Evolutionary conservation across 805 yeast species (phyloP).

Genomic region (Ogataea philodendri): DNA sequence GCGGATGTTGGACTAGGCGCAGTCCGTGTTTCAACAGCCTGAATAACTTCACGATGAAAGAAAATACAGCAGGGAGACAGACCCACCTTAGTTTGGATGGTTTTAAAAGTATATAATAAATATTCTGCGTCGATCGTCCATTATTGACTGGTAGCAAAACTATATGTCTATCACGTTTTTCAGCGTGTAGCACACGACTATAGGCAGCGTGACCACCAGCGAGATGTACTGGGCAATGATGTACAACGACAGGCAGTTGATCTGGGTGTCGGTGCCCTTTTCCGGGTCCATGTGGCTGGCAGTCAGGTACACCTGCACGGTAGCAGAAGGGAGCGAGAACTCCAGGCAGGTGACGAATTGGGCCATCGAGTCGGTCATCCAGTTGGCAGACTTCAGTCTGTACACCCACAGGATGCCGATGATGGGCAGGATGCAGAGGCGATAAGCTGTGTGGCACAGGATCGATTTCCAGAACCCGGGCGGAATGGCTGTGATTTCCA

Average conservation of each 20-base stretch:
- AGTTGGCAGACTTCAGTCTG: constrained; percentile 45
- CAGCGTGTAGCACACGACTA: constrained; percentile 46
- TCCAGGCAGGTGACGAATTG: constrained; percentile 46
- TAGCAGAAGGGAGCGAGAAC: constrained; percentile 55
- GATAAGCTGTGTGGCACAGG: constrained; percentile 38
- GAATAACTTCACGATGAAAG: constrained; percentile 19
- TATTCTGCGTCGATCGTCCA: constrained; percentile 15
- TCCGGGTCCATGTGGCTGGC: constrained; percentile 54
- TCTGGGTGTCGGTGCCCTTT: constrained; percentile 42
- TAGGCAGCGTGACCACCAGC: constrained; percentile 47
- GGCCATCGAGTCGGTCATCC: constrained; percentile 44
- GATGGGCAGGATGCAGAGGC: constrained; percentile 49
- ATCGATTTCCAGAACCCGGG: constrained; percentile 59
- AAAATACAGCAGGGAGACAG: constrained; percentile 2
- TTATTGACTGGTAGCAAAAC: constrained; percentile 1
- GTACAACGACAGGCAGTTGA: constrained; percentile 55
- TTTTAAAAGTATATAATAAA: constrained; percentile 1
- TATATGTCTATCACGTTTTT: constrained; percentile 29
- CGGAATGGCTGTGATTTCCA: constrained; percentile 45
- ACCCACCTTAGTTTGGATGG: not conserved
- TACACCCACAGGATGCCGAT: constrained; percentile 51
- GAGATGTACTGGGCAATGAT: constrained; percentile 48
- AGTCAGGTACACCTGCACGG: constrained; percentile 57
- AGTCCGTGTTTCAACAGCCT: constrained; percentile 14
- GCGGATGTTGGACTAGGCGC: constrained; percentile 11